Evolutionary conservation across 805 yeast genomes (phyloP), one percentile per base, ranked within the genome.

Genomic region (Candida krabiensis): DNA sequence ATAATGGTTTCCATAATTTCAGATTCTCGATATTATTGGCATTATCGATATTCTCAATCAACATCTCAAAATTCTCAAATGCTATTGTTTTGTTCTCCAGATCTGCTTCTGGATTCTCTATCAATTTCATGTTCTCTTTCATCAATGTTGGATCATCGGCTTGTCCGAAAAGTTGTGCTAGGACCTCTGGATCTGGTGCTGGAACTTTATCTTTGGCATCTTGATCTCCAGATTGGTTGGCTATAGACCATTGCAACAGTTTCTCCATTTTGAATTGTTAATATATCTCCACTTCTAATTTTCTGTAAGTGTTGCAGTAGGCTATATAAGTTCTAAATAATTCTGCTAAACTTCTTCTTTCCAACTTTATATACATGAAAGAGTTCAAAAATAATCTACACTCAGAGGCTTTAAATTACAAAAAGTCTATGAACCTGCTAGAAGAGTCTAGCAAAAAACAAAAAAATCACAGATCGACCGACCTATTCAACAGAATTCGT

Each of bases 11-110:
- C 99, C 98, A 93, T 46, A 89, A 71, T 47, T 79, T 77, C 69
- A 90, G 58, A 52, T 83, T 85, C 47, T 86, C 91, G 49, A 91
- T 81, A 54, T 88, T 88, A 63, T 91, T 90, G 17, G 98, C 98
- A 60, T 93, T 93, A 61, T 93, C 98, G 43, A 91, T 63, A 54
- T 89, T 89, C 58, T 91, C 98, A 33, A 93, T 83, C 35, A 91
- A 69, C 91, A 90, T 88, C 60, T 91, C 96, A 54, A 91, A 84
- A 59, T 88, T 87, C 48, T 91, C 97, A 43, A 89, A 75, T 0
- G 97, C 96, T 7, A 77, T 75, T 35, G 82, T 69, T 51, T 83
- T 84, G 50, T 73, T 72, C 28, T 84, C 91, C 16, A 75, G 50
- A 6, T 74, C 74, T 3, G 79, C 78, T 33, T 80, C 83, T 5